A percentile compares a stretch with the other conserved stretches of the same genome.
These are phyloP conservation scores for Kurtzmaniella quercitrusa DNA, from an alignment of 1,139 yeast species.

Conservation along the genomic window DNA sequence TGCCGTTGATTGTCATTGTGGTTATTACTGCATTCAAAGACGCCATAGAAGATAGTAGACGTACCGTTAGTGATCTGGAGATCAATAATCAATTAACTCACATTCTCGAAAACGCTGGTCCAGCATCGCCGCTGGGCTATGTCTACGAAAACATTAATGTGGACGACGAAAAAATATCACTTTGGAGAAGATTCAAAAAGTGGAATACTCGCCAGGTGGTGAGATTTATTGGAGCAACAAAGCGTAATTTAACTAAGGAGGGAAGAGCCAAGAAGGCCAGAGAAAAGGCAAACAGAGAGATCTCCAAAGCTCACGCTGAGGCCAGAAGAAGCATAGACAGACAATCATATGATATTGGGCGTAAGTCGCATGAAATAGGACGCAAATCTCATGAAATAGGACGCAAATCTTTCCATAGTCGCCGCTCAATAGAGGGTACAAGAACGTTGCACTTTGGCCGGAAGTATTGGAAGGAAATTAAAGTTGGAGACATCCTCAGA, in stretches of 20 bases:
- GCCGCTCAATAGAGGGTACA: conserved; percentile 10
- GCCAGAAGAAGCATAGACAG: conserved; percentile 33
- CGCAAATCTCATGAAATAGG: conserved; percentile 14
- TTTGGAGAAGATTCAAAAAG: conserved; percentile 62
- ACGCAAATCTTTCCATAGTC: conserved; percentile 22
- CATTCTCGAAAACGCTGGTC: conserved; percentile 21
- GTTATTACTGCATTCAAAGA: conserved; percentile 53
- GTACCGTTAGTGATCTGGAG: conserved; percentile 51
- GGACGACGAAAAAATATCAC: conserved; percentile 45
- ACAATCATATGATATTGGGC: conserved; percentile 5
- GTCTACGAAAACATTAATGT: conserved; percentile 42
- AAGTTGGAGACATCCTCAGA: conserved; percentile 52
- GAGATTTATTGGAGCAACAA: conserved; percentile 24
- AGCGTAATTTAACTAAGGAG: conserved; percentile 31
- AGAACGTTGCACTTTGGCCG: conserved; percentile 28
- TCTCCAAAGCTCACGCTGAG: conserved; percentile 9
- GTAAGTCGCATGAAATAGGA: conserved; percentile 6
- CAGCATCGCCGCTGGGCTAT: conserved; percentile 11
- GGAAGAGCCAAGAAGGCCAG: conserved; percentile 35
- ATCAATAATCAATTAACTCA: conserved; percentile 51
- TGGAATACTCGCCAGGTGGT: conserved; percentile 32
- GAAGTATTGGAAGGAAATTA: conserved; percentile 50
- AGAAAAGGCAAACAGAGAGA: conserved; percentile 11
- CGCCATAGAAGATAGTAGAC: conserved; percentile 55
- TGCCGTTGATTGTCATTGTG: conserved; percentile 57